Conservation (phyloP, 352 stramenopile genomes). For the Blastocystis sp. region DNA sequence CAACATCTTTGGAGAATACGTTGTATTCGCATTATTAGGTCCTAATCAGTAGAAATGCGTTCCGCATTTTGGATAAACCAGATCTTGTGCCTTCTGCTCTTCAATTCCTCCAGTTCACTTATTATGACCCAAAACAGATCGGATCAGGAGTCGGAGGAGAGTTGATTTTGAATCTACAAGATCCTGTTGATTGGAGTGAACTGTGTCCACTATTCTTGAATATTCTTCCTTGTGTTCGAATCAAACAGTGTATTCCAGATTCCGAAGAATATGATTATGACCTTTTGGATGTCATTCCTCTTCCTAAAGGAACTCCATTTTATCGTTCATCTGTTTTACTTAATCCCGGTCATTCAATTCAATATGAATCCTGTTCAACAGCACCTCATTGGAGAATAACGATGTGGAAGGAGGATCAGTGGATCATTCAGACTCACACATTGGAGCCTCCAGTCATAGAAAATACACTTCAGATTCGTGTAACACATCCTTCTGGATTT, state of each 20-base stretch:
- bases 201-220: background rate
- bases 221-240: background rate
- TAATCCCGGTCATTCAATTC: background rate
- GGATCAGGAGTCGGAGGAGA: background rate
- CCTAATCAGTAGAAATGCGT: too few species aligned
- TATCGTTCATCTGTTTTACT: background rate
- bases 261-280: background rate
- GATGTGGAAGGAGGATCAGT: background rate
- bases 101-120: too few species aligned
- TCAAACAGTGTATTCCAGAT: background rate
- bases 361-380: background rate
- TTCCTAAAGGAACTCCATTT: background rate
- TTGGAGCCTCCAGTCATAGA: background rate
- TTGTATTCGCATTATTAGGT: too few species aligned
- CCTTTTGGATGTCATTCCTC: background rate
- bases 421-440: background rate
- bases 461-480: background rate
- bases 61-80: too few species aligned
- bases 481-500: background rate
- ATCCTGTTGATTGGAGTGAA: background rate
- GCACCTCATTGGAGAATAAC: background rate
- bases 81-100: too few species aligned
- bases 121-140: too few species aligned
- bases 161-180: background rate
- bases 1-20: too few species aligned